Evolutionary conservation across 306 rosid species (phyloP).

Genomic region (Morella rubra): DNA sequence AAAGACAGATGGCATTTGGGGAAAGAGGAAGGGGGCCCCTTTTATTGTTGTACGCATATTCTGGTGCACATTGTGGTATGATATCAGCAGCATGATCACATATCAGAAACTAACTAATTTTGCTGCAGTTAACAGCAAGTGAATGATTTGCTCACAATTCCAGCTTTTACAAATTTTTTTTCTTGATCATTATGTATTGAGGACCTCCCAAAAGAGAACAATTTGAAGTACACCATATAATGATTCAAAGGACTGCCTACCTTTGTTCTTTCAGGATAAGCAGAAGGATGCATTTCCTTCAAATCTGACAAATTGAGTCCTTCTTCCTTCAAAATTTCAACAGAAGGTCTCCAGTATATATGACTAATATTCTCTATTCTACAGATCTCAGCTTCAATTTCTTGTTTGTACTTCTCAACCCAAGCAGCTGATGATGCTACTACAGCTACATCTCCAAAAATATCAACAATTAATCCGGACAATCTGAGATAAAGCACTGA

Average conservation of each 20-base stretch:
- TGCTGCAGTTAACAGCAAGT: slow-evolving; percentile 5
- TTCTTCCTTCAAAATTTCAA: slow-evolving; percentile 84
- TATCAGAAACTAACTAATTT: slow-evolving; percentile 7
- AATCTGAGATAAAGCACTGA: slow-evolving; percentile 47
- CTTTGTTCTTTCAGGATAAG: slow-evolving; percentile 70
- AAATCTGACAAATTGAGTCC: slow-evolving; percentile 62
- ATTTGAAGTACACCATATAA: slow-evolving; percentile 14
- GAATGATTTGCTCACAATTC: slow-evolving; percentile 8
- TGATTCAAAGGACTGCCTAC: slow-evolving; percentile 34
- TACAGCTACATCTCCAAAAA: slow-evolving; percentile 90
- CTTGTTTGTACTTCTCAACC: slow-evolving; percentile 88
- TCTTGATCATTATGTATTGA: not conserved
- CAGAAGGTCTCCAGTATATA: slow-evolving; percentile 81
- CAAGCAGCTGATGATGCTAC: slow-evolving; percentile 96
- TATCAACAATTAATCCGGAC: slow-evolving; percentile 81
- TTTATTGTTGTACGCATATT: not conserved
- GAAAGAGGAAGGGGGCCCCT: not conserved
- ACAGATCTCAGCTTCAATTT: slow-evolving; percentile 58
- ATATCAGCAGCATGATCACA: not conserved
- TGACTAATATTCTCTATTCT: slow-evolving; percentile 56
- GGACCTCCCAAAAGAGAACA: not conserved
- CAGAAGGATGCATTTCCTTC: slow-evolving; percentile 47
- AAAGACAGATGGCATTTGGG: not conserved
- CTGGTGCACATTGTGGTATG: not conserved
- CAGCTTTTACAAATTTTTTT: not conserved